A percentile compares a stretch with the other conserved stretches of the same genome.
Evolutionary conservation across 371 early-diverging fungal species (phyloP).

Genomic region (Mortierella sp.): DNA sequence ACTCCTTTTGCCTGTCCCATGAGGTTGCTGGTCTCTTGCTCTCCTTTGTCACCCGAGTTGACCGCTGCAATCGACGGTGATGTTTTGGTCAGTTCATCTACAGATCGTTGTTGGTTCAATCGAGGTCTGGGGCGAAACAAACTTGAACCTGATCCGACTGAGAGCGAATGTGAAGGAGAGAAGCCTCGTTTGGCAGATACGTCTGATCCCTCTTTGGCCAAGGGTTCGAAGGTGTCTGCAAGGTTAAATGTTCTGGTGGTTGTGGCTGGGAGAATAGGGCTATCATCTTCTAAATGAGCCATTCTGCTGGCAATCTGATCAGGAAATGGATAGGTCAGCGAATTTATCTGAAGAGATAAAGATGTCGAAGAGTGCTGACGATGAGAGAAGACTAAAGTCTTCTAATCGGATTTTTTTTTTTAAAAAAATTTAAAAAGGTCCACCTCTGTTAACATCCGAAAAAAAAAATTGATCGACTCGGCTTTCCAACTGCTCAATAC

Average conservation of each 20-base stretch:
- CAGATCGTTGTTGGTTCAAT: constrained; percentile 41
- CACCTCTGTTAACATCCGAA: too few relatives aligned
- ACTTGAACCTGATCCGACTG: constrained; percentile 14
- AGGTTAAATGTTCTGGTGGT: too few relatives aligned
- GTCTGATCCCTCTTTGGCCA: neutral
- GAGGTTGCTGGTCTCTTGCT: too few relatives aligned
- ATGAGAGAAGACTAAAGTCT: too few relatives aligned
- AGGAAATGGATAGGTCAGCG: neutral
- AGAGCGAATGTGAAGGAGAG: constrained; percentile 12
- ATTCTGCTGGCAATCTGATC: neutral
- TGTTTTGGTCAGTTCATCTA: constrained; percentile 32
- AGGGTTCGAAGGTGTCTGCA: neutral
- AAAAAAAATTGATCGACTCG: too few relatives aligned
- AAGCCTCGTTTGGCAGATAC: constrained; percentile 8
- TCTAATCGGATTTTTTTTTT: too few relatives aligned
- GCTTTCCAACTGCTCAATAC: too few relatives aligned
- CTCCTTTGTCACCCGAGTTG: too few relatives aligned
- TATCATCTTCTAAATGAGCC: neutral
- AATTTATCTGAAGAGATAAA: neutral
- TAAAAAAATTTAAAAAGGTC: too few relatives aligned
- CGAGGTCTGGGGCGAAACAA: constrained; percentile 32
- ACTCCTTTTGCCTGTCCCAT: too few relatives aligned
- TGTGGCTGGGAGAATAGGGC: neutral
- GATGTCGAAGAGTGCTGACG: too few relatives aligned
- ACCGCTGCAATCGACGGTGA: neutral